Percentiles rank a stretch among this genome's conserved stretches.
phyloP scores from a whole-genome alignment of 768 basidiomycete genomes.

The Rhodotorula paludigena region DNA sequence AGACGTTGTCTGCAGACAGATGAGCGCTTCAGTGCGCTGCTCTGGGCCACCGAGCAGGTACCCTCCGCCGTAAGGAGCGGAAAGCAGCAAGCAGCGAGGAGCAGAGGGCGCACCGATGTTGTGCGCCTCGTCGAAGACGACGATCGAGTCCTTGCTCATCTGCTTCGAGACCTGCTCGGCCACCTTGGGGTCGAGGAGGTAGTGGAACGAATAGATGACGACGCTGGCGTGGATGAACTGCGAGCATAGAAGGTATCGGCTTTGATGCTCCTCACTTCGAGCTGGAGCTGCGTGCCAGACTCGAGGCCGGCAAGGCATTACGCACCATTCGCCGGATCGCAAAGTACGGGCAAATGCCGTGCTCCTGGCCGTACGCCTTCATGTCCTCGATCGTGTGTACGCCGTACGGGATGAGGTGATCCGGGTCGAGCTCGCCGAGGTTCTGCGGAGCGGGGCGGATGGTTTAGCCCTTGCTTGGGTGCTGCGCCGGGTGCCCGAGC shows the following conservation, averaged over 20 bases:
- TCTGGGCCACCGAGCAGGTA: too few species aligned
- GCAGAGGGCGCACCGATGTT: conserved; percentile 69
- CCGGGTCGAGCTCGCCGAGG: conserved; percentile 72
- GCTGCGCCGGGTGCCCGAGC: too few species aligned
- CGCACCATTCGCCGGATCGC: conserved; percentile 88
- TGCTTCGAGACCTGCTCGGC: conserved; percentile 99
- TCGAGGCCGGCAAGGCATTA: conserved; percentile 2
- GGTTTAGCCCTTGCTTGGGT: too few species aligned
- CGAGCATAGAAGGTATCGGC: too few species aligned
- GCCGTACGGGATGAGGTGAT: conserved; percentile 72
- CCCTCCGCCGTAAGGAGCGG: too few species aligned
- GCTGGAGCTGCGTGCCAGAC: neutral
- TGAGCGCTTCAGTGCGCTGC: neutral
- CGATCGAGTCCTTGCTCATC: conserved; percentile 93
- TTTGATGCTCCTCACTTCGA: too few species aligned
- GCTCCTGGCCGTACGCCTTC: conserved; percentile 77
- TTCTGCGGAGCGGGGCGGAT: conserved; percentile 56
- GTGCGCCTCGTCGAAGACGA: conserved; percentile 98
- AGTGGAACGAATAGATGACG: conserved; percentile 98
- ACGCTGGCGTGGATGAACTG: conserved; percentile 94
- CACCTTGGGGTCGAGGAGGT: conserved; percentile 95
- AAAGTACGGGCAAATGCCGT: conserved; percentile 89
- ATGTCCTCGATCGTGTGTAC: conserved; percentile 94
- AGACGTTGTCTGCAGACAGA: conserved; percentile 73
- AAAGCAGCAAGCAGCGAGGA: neutral